Percentiles rank a stretch among this genome's conserved stretches.
Conservation (phyloP, 106 monocot genomes). For the Chionographis japonica region DNA sequence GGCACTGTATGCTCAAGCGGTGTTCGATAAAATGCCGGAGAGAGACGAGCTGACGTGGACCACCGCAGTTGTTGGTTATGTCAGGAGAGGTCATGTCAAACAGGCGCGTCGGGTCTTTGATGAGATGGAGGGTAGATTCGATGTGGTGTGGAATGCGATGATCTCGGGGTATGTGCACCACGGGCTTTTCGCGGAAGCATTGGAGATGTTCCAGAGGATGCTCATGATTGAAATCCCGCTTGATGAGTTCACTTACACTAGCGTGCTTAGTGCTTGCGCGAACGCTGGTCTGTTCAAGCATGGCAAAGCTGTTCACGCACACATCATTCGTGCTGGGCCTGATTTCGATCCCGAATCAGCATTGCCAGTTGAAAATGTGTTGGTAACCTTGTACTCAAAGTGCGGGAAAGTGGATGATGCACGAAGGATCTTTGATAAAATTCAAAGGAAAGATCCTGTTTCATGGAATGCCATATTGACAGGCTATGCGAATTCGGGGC, state of each 20-base stretch:
- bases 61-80: conserved; percentile 75
- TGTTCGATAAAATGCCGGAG: conserved; percentile 69
- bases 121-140: conserved; percentile 50
- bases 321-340: conserved; percentile 45
- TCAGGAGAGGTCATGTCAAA: conserved; percentile 42
- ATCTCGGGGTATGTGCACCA: conserved; percentile 85
- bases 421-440: conserved; percentile 50
- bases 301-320: conserved; percentile 76
- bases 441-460: conserved; percentile 61
- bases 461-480: conserved; percentile 94
- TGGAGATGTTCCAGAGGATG: conserved; percentile 78
- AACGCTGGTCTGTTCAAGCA: conserved; percentile 39
- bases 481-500: conserved; percentile 46
- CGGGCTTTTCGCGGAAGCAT: conserved; percentile 51
- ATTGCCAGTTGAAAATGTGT: conserved; percentile 63
- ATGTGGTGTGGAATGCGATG: conserved; percentile 96
- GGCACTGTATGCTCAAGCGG: conserved; percentile 18
- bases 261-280: conserved; percentile 74
- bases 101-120: conserved; percentile 58
- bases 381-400: conserved; percentile 74
- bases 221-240: conserved; percentile 24
- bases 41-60: conserved; percentile 92
- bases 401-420: conserved; percentile 46
- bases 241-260: conserved; percentile 91
- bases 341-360: conserved; percentile 37